Base-by-base conservation (phyloP, 1,284 basidiomycete genomes). In the Papiliotrema laurentii region DNA sequence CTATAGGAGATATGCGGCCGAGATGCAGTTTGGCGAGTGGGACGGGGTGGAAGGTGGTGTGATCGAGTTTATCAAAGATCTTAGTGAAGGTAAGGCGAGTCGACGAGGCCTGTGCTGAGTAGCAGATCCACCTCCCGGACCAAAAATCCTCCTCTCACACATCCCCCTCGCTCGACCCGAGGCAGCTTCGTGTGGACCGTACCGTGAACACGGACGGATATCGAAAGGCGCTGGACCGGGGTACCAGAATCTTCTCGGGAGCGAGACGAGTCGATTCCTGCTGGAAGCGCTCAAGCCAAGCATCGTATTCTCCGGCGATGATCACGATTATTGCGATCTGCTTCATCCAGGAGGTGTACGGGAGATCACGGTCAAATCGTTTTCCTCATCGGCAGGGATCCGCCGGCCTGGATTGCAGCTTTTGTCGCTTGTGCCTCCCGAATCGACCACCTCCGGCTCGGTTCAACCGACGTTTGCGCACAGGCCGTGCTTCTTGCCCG, bases 301-400 rank as follows among this genome's bases (percentile, higher is more conserved):
- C 13, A 61, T 84, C 1, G 77, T 92, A 4, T 86, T 87, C 33
- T 26, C 14, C 58, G 90, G 86, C 10, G 89, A 93, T 67, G 87
- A 93, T 71, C 86, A 87, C 56, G 89, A 93, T 65, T 89, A 89
- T 56, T 93, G 89, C 69, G 86, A 89, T 59, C 80, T 85, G 55
- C 75, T 73, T 50, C 86, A 89, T 66, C 64, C 73, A 3, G 59
- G 57, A 33, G 67, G 65, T n/a, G 74, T 82, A 36, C 76, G 77
- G 47, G 85, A 87, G 69, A 77, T 90, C n/a, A 87, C 87, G 0
- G 77, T 92, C 61, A 90, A 89, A 68, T 85, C 88, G 0, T 81
- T 92, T 56, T 89, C 88, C 1, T 87, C 88, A 67, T 83, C 83
- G 2, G 82, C 84, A 73, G 85, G 84, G 30, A 82, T 96, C 31